A percentile compares a stretch with the other conserved stretches of the same genome.
Conservation (phyloP, 305 asterid species). For the Solanum hybrid region DNA sequence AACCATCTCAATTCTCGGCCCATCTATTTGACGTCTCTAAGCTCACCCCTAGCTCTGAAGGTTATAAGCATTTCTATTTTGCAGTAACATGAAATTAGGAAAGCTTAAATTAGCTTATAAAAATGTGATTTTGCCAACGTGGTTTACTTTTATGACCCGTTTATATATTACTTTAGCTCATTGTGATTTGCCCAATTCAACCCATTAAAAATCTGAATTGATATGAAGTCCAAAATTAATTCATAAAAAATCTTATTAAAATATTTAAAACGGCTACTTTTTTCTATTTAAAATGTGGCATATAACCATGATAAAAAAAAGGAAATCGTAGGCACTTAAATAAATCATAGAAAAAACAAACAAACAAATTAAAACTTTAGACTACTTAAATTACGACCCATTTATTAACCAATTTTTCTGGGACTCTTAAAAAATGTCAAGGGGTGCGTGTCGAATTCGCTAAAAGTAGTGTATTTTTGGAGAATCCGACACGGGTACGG, state of each 20-base stretch:
- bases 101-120: neutral
- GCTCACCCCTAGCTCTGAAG: neutral
- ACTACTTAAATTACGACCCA: neutral
- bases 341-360: neutral
- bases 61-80: neutral
- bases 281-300: neutral
- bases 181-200: neutral
- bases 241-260: neutral
- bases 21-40: neutral
- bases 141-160: neutral
- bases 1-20: accelerated
- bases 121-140: neutral
- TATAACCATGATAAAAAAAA: neutral
- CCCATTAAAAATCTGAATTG: neutral
- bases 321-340: accelerated
- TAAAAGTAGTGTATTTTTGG: too few relatives aligned
- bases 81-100: neutral
- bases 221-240: neutral
- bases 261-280: neutral
- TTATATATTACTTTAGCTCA: neutral
- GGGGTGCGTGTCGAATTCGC: too few relatives aligned
- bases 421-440: too few relatives aligned
- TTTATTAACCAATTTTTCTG: neutral
- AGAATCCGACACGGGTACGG: too few relatives aligned
- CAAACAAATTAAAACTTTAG: neutral